These are phyloP conservation scores for Podaxis rugospora DNA, from an alignment of 768 basidiomycete genomes.

Conservation along the genomic window DNA sequence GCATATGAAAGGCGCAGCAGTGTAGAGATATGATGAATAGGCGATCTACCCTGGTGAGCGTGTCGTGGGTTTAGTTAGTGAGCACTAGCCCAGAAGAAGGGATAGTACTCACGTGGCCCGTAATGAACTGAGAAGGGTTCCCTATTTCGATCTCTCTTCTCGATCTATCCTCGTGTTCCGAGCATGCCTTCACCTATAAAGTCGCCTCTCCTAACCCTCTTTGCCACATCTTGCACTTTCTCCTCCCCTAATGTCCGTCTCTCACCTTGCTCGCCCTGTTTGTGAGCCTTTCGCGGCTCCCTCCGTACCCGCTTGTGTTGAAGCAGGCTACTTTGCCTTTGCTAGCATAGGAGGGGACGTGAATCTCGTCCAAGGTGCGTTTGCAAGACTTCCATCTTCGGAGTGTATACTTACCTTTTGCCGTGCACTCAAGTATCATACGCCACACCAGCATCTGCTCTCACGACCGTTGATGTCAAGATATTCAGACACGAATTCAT, in stretches of 20 bases:
- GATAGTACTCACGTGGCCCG: conserved; percentile 2
- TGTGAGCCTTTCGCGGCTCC: neutral
- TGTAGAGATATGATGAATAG: neutral
- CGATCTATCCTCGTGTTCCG: conserved; percentile 30
- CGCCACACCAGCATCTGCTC: conserved; percentile 36
- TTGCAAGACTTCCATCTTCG: neutral
- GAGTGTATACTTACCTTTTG: neutral
- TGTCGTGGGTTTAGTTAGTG: neutral
- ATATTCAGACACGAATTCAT: conserved; percentile 59
- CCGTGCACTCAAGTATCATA: conserved; percentile 27
- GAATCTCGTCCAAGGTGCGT: conserved; percentile 65
- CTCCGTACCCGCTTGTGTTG: conserved; percentile 27
- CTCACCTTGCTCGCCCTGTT: conserved; percentile 3
- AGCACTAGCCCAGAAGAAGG: neutral
- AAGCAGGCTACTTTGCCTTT: conserved; percentile 46
- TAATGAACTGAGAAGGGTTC: neutral
- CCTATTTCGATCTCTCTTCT: conserved; percentile 6
- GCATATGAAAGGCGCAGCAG: neutral
- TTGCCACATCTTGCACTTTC: neutral
- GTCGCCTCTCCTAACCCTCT: conserved; percentile 35
- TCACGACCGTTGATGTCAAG: conserved; percentile 46
- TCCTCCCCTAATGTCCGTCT: conserved; percentile 9
- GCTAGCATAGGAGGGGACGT: conserved; percentile 52
- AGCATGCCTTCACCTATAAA: conserved; percentile 36
- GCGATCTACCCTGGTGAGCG: neutral